Conservation (phyloP, 1,284 basidiomycete species). For the Pseudozyma thailandica region DNA sequence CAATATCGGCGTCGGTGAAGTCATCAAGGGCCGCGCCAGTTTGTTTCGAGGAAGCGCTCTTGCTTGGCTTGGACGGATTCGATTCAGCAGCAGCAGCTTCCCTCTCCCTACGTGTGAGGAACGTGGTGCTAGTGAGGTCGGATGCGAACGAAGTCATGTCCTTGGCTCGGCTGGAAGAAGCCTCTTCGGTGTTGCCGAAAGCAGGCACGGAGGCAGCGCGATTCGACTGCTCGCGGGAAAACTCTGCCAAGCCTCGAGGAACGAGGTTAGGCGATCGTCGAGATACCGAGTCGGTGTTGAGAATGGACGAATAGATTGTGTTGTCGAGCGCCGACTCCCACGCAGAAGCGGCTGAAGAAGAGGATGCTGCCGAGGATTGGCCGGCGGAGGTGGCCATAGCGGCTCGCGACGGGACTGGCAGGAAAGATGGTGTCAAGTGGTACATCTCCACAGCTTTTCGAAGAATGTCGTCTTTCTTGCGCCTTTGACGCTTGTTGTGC, state of each 20-base stretch:
- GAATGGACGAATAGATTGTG: slow-evolving; percentile 44
- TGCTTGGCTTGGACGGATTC: neutral
- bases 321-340: slow-evolving; percentile 44
- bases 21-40: slow-evolving; percentile 25
- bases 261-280: slow-evolving; percentile 41
- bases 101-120: slow-evolving; percentile 39
- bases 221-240: slow-evolving; percentile 28
- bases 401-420: slow-evolving; percentile 44
- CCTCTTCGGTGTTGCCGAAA: slow-evolving; percentile 39
- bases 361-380: slow-evolving; percentile 1
- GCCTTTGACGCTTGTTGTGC: slow-evolving; percentile 28
- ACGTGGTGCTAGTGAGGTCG: slow-evolving; percentile 46
- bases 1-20: slow-evolving; percentile 47
- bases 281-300: slow-evolving; percentile 39
- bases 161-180: slow-evolving; percentile 16
- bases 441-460: slow-evolving; percentile 64
- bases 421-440: slow-evolving; percentile 61
- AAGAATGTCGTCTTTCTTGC: slow-evolving; percentile 50
- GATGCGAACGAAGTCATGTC: slow-evolving; percentile 33
- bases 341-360: slow-evolving; percentile 8
- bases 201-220: slow-evolving; percentile 40
- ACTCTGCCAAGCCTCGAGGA: slow-evolving; percentile 35
- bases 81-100: slow-evolving; percentile 42
- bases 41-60: slow-evolving; percentile 4
- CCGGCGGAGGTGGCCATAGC: slow-evolving; percentile 13